Base-by-base conservation (phyloP, 495 filamentous ascomycete genomes). In the Aspergillus biplanus region DNA sequence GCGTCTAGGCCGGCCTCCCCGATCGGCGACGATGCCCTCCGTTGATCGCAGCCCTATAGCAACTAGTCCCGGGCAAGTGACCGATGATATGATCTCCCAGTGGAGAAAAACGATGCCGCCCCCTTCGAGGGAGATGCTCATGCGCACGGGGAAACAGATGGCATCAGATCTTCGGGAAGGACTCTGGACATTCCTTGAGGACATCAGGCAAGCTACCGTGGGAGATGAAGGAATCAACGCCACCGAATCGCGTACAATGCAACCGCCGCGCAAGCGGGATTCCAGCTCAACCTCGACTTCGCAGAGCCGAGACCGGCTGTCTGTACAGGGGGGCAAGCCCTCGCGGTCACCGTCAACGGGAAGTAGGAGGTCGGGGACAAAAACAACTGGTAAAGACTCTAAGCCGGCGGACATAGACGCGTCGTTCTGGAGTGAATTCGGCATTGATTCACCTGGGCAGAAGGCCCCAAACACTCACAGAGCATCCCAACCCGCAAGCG, bases 131-230 rank as follows among this genome's bases (percentile, higher is more conserved):
- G 89, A 90, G 44, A 78, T 79, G 13, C 71, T 91, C 35, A 68
- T 91, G 62, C 83, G 82, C 56, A 89, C 88, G 1, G 87, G 89
- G 52, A 93, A 93, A 69, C 91, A 96, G 71, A 90, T 98, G 73
- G 94, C 95, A 3, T 90, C 89, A 8, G 95, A 96, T 73, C 85
- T 99, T 68, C 88, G 88, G 64, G 87, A 93, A 46, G 95, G 95
- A 0, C 78, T 98, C n/a, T 95, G 92, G 92, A 97, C 92, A 13
- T 99, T 98, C 73, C 84, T 97, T 63, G 95, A 98, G 70, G 95
- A 98, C 74, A 83, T 99, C 32, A 83, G 92, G 65, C 95, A 99
- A 76, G 95, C 92, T 13, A 96, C 95, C 3, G 91, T 97, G 12
- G 95, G 94, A 44, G 95, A 98, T 34, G 95, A 98, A 74, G 90